Evolutionary conservation across 768 basidiomycete species (phyloP), one percentile per base, ranked within the genome.

Genomic region (Tulasnella sp.): DNA sequence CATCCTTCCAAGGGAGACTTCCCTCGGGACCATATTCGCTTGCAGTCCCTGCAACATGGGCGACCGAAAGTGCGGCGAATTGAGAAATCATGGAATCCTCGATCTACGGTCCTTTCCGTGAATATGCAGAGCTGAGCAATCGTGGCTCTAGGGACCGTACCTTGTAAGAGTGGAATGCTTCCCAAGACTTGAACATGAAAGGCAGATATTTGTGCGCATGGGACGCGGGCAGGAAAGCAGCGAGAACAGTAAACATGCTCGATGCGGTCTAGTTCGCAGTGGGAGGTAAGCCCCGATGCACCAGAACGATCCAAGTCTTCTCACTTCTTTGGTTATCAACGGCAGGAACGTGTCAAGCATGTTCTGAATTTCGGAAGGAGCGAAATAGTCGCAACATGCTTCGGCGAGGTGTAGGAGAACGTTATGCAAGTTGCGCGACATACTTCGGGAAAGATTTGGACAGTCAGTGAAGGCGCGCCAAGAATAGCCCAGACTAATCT

Each of bases 321-420:
- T 79, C 82, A 94, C 94, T 78, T 93, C 89, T 83, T 91, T 88
- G 19, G 93, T 94, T 56, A 93, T 82, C 62, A 91, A 86, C 1
- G 94, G 93, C 24, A 95, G 82, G 83, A 95, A 94, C 4, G 88
- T 89, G 74, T 88, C 85, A 7, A 95, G 87, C 92, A 95, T 95
- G 18, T 87, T 85, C 46, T 89, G 89, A 71, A 95, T 91, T 81
- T 93, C 92, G 58, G 83, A 83, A 0, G 90, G 84, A 34, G 91
- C 87, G 82, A 89, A 95, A 85, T 93, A 94, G n/a, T 89, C 87
- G 81, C 88, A 91, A 85, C 90, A 91, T 81, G 89, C 88, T 81
- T 93, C 92, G 7, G 93, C 93, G 44, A 94, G 88, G 82, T 90
- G 93, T 27, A 95, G 86, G 74, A 92, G 85, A 46, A 94, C 91